A percentile compares a stretch with the other conserved stretches of the same genome.
phyloP scores from a whole-genome alignment of 208 protist genomes.

The Trypanosoma scelopori region DNA sequence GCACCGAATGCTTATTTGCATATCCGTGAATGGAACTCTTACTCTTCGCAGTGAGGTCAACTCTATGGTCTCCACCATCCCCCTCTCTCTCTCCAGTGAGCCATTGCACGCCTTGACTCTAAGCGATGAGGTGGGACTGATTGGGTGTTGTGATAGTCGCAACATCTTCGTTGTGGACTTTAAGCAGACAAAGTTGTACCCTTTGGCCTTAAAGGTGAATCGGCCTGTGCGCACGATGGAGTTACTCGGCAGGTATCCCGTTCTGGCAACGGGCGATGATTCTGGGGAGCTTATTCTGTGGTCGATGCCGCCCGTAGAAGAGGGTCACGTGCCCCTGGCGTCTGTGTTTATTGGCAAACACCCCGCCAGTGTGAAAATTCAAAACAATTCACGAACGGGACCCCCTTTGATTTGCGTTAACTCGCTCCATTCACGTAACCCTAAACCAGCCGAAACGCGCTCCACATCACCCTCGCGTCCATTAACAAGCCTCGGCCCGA shows the following conservation, averaged over 20 bases:
- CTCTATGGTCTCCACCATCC: conserved; percentile 1
- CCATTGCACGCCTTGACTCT: conserved; percentile 41
- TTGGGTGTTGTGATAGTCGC: conserved; percentile 45
- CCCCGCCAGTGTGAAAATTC: neutral
- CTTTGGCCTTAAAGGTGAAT: neutral
- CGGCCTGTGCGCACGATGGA: conserved; percentile 14
- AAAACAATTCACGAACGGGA: neutral
- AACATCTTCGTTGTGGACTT: conserved; percentile 47
- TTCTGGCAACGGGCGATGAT: conserved; percentile 45
- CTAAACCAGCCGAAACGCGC: no score
- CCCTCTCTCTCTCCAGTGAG: conserved; percentile 5
- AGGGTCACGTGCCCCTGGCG: conserved; percentile 37
- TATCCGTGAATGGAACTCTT: conserved; percentile 42
- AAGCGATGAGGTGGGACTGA: conserved; percentile 56
- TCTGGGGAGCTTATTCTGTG: conserved; percentile 48
- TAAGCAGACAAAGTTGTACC: conserved; percentile 27
- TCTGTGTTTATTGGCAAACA: conserved; percentile 2
- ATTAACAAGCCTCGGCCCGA: neutral
- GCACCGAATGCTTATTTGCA: conserved; percentile 43
- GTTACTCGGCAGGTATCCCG: conserved; percentile 45
- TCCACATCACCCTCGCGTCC: neutral
- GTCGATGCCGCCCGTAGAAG: conserved; percentile 49
- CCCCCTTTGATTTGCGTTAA: neutral
- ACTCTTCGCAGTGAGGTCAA: conserved; percentile 37
- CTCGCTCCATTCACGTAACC: neutral